Evolutionary conservation across 352 stramenopile species (phyloP), one percentile per base, ranked within the genome.

Genomic region (Globisporangium nodosum): DNA sequence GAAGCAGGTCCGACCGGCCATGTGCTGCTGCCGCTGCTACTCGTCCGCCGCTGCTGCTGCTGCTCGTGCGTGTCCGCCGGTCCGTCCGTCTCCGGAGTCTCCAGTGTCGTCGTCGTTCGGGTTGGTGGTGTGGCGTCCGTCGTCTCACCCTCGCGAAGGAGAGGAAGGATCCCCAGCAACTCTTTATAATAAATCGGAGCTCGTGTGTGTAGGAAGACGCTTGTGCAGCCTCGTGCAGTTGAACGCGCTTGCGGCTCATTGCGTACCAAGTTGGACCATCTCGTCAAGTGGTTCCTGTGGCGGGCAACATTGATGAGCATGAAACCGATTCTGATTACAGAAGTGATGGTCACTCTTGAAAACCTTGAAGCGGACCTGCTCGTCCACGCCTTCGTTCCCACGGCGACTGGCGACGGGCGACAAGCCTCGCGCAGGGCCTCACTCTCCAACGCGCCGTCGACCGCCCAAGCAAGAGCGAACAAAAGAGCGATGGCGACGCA

Each of bases 401-500:
- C 31, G 31, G 8, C 31, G 31, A 35, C 31, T 7, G 31, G 8
- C 31, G 31, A 35, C 31, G 31, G 31, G 31, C 31, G 31, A 35
- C 42, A 16, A 18, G 42, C 16, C 42, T 21, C 42, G 16, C 24
- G 24, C 24, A 27, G 24, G 24, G 24, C 24, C 24, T 27, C 43
- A 48, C 18, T n/a, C 15, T 27, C 43, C 43, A 27, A 9, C 12
- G 13, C 43, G 43, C 43, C 0, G 18, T 33, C 7, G 24, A 18
- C 12, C 46, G 5, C 3, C 9, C 46, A 51, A 35, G 46, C 12
- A 13, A 15, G 27, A 15, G 27, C 27, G 5, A 40, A 27, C 16
- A 13, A 20, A 11, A 33, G 46, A 30, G 47, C 11, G 52, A 57
- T 63, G 59, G 59, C 53, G 18, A 33, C 52, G 30, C 53, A 60